A percentile compares a stretch with the other conserved stretches of the same genome.
phyloP scores from a whole-genome alignment of 768 basidiomycete species.

The Daedaleopsis sinensis region DNA sequence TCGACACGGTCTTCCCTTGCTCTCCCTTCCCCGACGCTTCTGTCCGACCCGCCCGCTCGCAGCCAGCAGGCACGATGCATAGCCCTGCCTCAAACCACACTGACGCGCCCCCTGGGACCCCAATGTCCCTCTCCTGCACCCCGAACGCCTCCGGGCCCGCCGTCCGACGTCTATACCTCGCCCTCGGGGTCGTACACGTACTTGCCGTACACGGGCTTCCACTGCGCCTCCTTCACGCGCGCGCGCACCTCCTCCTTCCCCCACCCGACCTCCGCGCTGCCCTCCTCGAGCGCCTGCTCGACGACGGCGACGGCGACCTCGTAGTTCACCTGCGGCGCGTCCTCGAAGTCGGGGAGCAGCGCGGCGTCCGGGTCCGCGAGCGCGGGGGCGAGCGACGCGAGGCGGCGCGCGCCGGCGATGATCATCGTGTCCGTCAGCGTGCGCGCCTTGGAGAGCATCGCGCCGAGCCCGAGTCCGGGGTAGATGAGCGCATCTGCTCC shows the following conservation, averaged over 20 bases:
- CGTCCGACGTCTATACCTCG: slow-evolving; percentile 17
- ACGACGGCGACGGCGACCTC: slow-evolving; percentile 84
- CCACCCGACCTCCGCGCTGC: slow-evolving; percentile 52
- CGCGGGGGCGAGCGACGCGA: slow-evolving; percentile 78
- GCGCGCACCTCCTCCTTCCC: slow-evolving; percentile 55
- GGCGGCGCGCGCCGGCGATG: slow-evolving; percentile 74
- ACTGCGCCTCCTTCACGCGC: slow-evolving; percentile 52
- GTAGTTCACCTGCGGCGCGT: slow-evolving; percentile 73
- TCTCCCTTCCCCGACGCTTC: slow-evolving; percentile 3
- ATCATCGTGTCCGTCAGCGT: slow-evolving; percentile 83
- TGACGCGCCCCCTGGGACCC: background rate
- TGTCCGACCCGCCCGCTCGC: background rate
- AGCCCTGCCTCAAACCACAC: background rate
- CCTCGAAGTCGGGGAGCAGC: slow-evolving; percentile 77
- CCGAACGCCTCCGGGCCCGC: background rate
- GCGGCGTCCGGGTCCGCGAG: slow-evolving; percentile 68
- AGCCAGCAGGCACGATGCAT: background rate
- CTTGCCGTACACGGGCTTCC: slow-evolving; percentile 66
- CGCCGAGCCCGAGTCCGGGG: slow-evolving; percentile 83
- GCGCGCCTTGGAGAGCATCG: slow-evolving; percentile 65
- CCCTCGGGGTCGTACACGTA: slow-evolving; percentile 68
- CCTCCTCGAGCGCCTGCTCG: slow-evolving; percentile 76
- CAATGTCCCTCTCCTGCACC: background rate
- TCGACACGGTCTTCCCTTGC: background rate
- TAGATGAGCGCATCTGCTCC: slow-evolving; percentile 72